phyloP scores from a whole-genome alignment of 164 flowering plant genomes.

The Paratinospora sagittata region DNA sequence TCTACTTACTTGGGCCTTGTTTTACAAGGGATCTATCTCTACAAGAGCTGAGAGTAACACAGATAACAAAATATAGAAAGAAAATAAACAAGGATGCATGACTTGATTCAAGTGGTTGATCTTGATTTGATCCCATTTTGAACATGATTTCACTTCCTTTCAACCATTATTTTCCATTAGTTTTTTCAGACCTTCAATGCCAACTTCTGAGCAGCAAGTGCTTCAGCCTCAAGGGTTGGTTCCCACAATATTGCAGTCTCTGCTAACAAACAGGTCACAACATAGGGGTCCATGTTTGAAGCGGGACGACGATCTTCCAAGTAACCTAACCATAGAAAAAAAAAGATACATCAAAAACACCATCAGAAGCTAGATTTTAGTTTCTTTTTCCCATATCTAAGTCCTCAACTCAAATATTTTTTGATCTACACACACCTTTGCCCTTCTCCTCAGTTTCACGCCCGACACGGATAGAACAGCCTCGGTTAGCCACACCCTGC shows the following conservation, averaged over 20 bases:
- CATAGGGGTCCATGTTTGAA: conserved; percentile 98
- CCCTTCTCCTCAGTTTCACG: conserved; percentile 92
- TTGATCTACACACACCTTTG: conserved; percentile 65
- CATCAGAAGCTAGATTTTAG: neutral
- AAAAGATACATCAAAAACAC: neutral
- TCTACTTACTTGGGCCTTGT: conserved; percentile 5
- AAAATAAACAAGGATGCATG: conserved; percentile 1
- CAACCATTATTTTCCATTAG: neutral
- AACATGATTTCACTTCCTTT: conserved; percentile 1
- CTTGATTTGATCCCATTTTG: conserved; percentile 4
- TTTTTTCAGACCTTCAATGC: conserved; percentile 52
- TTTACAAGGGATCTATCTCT: conserved; percentile 15
- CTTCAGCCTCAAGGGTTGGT: conserved; percentile 91
- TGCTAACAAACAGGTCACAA: conserved; percentile 75
- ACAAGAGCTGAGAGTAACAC: conserved; percentile 8
- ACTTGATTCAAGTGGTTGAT: neutral
- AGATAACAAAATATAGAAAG: neutral
- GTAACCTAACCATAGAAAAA: conserved; percentile 46
- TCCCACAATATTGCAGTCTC: conserved; percentile 85
- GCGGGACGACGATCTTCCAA: conserved; percentile 97
- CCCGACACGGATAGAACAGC: conserved; percentile 94
- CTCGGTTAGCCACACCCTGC: conserved; percentile 98
- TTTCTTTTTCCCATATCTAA: neutral
- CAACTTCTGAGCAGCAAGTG: conserved; percentile 88
- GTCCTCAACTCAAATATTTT: neutral